Evolutionary conservation across 1,139 yeast species (phyloP).

Genomic region (Sugiyamaella paludigena): DNA sequence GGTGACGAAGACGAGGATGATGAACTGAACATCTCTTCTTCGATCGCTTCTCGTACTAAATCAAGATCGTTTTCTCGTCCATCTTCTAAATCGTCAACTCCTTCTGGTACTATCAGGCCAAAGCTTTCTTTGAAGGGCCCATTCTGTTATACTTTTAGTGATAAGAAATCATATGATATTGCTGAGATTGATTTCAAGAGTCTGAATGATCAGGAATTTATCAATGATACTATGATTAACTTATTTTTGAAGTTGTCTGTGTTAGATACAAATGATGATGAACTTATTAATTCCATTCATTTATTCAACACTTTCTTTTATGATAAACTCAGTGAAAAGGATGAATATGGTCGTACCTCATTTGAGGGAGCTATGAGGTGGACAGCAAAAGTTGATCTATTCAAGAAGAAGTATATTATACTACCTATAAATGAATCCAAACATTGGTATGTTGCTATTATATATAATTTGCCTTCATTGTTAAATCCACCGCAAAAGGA

Average conservation of each 20-base stretch:
- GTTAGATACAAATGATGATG: background rate
- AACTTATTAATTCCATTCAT: slow-evolving; percentile 44
- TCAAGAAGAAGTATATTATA: slow-evolving; percentile 58
- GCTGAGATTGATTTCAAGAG: slow-evolving; percentile 36
- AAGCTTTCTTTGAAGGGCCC: slow-evolving; percentile 4
- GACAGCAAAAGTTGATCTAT: slow-evolving; percentile 69
- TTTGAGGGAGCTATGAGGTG: slow-evolving; percentile 61
- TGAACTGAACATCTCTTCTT: too few relatives aligned
- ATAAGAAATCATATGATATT: slow-evolving; percentile 32
- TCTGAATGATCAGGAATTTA: slow-evolving; percentile 39
- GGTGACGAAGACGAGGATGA: too few relatives aligned
- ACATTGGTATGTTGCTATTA: slow-evolving; percentile 82
- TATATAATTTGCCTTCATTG: slow-evolving; percentile 31
- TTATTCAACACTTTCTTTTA: slow-evolving; percentile 85
- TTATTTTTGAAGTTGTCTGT: slow-evolving; percentile 36
- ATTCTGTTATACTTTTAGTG: slow-evolving; percentile 27
- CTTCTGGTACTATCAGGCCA: background rate
- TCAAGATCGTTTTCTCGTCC: too few relatives aligned
- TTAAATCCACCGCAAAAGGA: slow-evolving; percentile 6
- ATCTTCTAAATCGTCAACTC: too few relatives aligned
- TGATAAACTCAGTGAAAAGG: slow-evolving; percentile 49
- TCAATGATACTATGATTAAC: slow-evolving; percentile 44
- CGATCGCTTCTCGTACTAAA: too few relatives aligned
- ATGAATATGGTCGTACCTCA: slow-evolving; percentile 37
- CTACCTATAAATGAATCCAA: slow-evolving; percentile 75